Conservation (phyloP, 768 basidiomycete genomes). For the Kwoniella sp. region DNA sequence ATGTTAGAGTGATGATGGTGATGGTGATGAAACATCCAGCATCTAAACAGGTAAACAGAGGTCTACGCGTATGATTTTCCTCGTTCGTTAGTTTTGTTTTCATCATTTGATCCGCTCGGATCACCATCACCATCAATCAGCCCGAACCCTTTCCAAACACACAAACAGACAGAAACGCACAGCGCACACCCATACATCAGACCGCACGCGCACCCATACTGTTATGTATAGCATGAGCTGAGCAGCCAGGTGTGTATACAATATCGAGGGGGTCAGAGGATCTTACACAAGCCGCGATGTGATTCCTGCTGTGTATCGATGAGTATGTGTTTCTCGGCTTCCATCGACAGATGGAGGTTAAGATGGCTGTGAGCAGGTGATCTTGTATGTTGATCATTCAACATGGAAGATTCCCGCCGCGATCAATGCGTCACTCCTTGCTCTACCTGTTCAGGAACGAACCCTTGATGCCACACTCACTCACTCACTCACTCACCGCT, state of each 20-base stretch:
- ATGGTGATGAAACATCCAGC: background rate
- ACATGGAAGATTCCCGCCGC: background rate
- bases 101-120: background rate
- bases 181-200: background rate
- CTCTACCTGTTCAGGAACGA: background rate
- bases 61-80: conserved; percentile 1
- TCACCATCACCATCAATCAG: background rate
- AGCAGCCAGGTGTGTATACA: too few species aligned
- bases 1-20: background rate
- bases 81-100: background rate
- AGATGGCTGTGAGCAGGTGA: too few species aligned
- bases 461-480: background rate
- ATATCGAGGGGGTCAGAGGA: too few species aligned
- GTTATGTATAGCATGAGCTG: too few species aligned
- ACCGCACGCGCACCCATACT: too few species aligned
- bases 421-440: conserved; percentile 1
- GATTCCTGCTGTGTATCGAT: too few species aligned
- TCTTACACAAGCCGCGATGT: too few species aligned
- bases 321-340: background rate
- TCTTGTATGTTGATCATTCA: background rate
- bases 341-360: too few species aligned
- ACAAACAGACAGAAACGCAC: background rate
- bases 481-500: background rate
- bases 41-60: background rate
- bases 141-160: background rate